Percentiles rank a stretch among this genome's conserved stretches.
Conservation (phyloP, 2,329 filamentous ascomycete species). For the Escovopsis weberi region DNA sequence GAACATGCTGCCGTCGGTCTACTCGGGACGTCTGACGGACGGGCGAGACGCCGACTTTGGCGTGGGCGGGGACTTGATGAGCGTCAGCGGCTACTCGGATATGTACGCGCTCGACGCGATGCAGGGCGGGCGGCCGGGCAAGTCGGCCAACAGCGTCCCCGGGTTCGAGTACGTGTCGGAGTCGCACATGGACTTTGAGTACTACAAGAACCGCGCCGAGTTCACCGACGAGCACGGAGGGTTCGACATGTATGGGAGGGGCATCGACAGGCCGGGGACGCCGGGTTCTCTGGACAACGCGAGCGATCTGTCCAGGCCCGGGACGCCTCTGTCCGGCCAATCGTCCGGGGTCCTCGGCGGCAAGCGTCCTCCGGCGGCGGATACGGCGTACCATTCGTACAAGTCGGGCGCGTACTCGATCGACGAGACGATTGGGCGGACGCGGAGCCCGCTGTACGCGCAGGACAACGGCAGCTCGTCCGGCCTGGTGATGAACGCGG, state of each 20-base stretch:
- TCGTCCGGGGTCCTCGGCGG: slow-evolving; percentile 21
- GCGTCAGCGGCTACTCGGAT: slow-evolving; percentile 64
- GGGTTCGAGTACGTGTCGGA: slow-evolving; percentile 89
- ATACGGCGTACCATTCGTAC: slow-evolving; percentile 18
- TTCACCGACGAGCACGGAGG: slow-evolving; percentile 82
- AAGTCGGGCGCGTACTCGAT: slow-evolving; percentile 8
- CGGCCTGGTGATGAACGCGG: slow-evolving; percentile 38
- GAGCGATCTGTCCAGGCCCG: slow-evolving; percentile 33
- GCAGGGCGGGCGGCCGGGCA: slow-evolving; percentile 38
- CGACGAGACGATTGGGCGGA: slow-evolving; percentile 16
- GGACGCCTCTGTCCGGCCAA: slow-evolving; percentile 27
- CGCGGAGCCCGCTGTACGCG: slow-evolving; percentile 34
- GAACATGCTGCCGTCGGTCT: slow-evolving; percentile 72
- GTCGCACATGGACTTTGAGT: slow-evolving; percentile 73
- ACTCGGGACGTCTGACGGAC: slow-evolving; percentile 63
- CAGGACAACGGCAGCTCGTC: slow-evolving; percentile 38
- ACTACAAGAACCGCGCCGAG: slow-evolving; percentile 80
- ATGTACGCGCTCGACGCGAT: slow-evolving; percentile 71
- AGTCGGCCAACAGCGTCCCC: slow-evolving; percentile 31
- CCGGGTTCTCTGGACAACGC: slow-evolving; percentile 37
- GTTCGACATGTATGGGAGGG: slow-evolving; percentile 48
- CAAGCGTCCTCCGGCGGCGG: slow-evolving; percentile 12
- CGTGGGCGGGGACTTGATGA: slow-evolving; percentile 37
- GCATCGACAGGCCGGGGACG: slow-evolving; percentile 45
- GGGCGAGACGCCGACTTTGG: slow-evolving; percentile 44